phyloP scores from a whole-genome alignment of 106 monocot genomes.

The Allium cepa region DNA sequence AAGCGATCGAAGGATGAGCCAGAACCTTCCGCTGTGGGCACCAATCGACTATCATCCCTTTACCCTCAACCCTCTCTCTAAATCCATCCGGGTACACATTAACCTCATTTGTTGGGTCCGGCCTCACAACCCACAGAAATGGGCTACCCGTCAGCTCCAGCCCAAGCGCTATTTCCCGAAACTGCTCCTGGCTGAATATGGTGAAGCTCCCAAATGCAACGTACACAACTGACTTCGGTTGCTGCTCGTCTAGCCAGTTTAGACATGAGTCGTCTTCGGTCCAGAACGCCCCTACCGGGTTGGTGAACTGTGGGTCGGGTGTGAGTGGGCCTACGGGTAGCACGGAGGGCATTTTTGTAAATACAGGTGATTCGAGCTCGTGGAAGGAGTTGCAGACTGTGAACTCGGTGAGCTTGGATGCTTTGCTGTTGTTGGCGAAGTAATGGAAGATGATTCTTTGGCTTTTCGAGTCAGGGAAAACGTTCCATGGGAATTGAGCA shows the following conservation, averaged over 20 bases:
- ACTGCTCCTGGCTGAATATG: conserved; percentile 24
- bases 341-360: conserved; percentile 5
- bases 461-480: neutral
- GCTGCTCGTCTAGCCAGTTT: conserved; percentile 46
- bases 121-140: conserved; percentile 60
- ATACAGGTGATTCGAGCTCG: conserved; percentile 19
- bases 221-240: conserved; percentile 35
- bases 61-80: conserved; percentile 1
- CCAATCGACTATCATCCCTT: conserved; percentile 32
- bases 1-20: conserved; percentile 44
- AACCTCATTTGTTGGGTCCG: conserved; percentile 21
- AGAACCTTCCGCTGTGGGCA: conserved; percentile 32
- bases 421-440: neutral
- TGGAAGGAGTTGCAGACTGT: conserved; percentile 44
- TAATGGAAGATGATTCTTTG: conserved; percentile 2
- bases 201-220: conserved; percentile 62
- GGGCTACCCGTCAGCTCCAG: conserved; percentile 31
- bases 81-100: conserved; percentile 17
- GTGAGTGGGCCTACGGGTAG: conserved; percentile 29
- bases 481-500: conserved; percentile 20
- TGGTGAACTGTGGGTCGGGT: neutral
- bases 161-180: conserved; percentile 44
- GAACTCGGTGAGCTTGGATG: conserved; percentile 15
- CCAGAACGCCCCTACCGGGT: conserved; percentile 28
- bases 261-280: conserved; percentile 27